Evolutionary conservation across 73 alveolate species (phyloP).

Genomic region (Paramecium tetraurelia): DNA sequence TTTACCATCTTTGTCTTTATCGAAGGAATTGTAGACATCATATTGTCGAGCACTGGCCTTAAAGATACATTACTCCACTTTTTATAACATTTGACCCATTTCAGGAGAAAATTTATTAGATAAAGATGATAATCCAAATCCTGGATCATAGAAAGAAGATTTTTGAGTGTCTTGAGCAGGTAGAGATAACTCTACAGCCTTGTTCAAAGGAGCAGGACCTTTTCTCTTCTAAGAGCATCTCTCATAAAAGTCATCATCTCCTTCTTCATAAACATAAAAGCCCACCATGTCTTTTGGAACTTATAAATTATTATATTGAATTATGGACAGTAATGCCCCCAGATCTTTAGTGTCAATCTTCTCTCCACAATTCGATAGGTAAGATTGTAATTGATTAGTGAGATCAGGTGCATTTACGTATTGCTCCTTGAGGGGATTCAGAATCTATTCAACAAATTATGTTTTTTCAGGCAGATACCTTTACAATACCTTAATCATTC

Average conservation of each 20-base stretch:
- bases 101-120: slow-evolving; percentile 10
- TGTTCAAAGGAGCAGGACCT: slow-evolving; percentile 52
- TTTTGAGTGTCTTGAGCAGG: not conserved
- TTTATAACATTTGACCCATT: slow-evolving; percentile 20
- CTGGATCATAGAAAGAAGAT: slow-evolving; percentile 33
- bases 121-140: slow-evolving; percentile 39
- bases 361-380: slow-evolving; percentile 50
- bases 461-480: slow-evolving; percentile 49
- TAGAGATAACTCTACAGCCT: not conserved
- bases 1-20: slow-evolving; percentile 62
- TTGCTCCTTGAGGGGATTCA: not conserved
- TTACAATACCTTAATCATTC: slow-evolving; percentile 26
- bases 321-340: slow-evolving; percentile 51
- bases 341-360: slow-evolving; percentile 42
- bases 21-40: slow-evolving; percentile 43
- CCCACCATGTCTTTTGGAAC: not conserved
- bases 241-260: slow-evolving; percentile 53
- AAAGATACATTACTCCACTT: slow-evolving; percentile 49
- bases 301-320: slow-evolving; percentile 21
- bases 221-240: slow-evolving; percentile 42
- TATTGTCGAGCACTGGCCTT: slow-evolving; percentile 43
- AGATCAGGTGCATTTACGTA: slow-evolving; percentile 8
- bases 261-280: slow-evolving; percentile 45
- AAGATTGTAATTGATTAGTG: not conserved
- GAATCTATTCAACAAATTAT: not conserved